Base-by-base conservation (phyloP, 176 grass and related monocot genomes). In the Eleusine indica region DNA sequence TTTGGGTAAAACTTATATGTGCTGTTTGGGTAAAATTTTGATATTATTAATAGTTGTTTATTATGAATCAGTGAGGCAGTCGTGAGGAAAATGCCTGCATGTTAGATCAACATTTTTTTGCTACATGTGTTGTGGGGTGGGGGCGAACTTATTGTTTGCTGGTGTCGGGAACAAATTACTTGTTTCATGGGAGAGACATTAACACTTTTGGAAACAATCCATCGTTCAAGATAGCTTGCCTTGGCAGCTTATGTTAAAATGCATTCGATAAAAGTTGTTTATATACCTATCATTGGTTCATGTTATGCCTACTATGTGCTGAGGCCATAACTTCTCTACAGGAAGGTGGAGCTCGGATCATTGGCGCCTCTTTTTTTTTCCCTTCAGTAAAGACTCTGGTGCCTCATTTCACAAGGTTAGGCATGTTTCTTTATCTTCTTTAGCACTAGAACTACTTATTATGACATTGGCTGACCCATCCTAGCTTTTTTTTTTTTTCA, bases 341-440 rank as follows among this genome's bases (percentile, higher is more conserved):
- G 74, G 78, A 86, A 83, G 84, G 88, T 90, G 84, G 88, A 82
- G 74, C 84, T 90, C 53, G 13, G 72, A 74, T 62, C 25, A 79
- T 79, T 78, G 69, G 84, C 86, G 88, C 74, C 74, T 78, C 74
- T 83, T 87, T 58, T 35, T 35, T 35, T 35, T 61, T 58, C 73
- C 48, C 73, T 49, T 73, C 39, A 79, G n/a, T 68, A 78, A 69
- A 68, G 74, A 82, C 80, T 73, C 80, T 54, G 69, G 49, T 74
- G 52, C 69, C 75, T 69, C 75, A 44, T 83, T 68, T 42, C 52
- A 35, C 22, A 28, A 90, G 10, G 72, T 70, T 69, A 79, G 70
- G 18, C 53, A 79, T 53, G 1, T 52, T 86, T 42, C 12, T 73
- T 73, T 19, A 68, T 43, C 21, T 52, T 5, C 79, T 83, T 79